Percentiles rank a stretch among this genome's conserved stretches.
phyloP scores from a whole-genome alignment of 106 monocot species.

The Xerophyta viscosa region DNA sequence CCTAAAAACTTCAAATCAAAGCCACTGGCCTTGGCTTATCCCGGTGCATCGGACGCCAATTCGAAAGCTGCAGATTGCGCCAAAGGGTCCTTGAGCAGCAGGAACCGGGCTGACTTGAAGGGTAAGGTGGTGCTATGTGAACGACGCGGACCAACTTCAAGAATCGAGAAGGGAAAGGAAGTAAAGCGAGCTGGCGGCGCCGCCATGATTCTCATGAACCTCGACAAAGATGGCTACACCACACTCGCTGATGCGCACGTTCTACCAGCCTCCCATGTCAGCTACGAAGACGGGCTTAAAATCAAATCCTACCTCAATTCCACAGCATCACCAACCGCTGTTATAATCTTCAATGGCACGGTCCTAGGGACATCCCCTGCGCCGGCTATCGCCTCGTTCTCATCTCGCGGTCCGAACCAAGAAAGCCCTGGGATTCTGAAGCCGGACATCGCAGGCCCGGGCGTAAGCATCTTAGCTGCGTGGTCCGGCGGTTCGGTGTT shows the following conservation, averaged over 20 bases:
- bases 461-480: no score
- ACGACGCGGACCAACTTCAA: no score
- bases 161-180: background rate
- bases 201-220: background rate
- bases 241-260: background rate
- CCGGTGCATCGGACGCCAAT: background rate
- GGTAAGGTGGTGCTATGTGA: constrained; percentile 11
- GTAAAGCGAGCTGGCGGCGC: background rate
- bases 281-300: background rate
- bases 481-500: no score
- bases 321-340: background rate
- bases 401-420: background rate
- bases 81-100: no score
- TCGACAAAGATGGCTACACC: background rate
- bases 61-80: no score
- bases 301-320: background rate
- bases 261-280: background rate
- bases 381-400: background rate
- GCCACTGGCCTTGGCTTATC: no score
- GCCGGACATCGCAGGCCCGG: no score
- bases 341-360: background rate
- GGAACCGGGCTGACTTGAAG: background rate
- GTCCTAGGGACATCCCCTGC: background rate
- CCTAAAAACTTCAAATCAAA: no score
- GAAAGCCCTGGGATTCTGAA: background rate